Conservation (phyloP, 148 eudicot genomes). For the Cornus kousa region DNA sequence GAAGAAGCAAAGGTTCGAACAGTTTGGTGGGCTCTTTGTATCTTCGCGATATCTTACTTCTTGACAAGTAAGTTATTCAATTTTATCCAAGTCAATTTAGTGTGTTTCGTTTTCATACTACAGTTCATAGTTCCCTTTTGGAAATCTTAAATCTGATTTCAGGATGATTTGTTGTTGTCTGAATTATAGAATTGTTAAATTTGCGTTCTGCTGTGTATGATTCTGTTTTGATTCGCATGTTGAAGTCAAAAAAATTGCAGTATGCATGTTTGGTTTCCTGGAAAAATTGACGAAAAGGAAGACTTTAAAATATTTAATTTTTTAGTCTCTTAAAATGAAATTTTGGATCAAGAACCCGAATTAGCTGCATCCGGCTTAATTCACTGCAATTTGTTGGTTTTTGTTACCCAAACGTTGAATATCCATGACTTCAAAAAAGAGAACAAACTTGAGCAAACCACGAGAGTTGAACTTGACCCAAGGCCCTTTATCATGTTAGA, state of each 20-base stretch:
- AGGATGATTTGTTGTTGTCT: not conserved
- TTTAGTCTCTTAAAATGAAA: not conserved
- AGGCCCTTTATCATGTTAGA: too few species aligned
- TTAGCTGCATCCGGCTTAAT: not conserved
- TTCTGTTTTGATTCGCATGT: not conserved
- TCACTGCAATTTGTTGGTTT: not conserved
- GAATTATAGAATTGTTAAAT: not conserved
- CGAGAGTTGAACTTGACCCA: too few species aligned
- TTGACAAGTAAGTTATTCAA: conserved; percentile 64
- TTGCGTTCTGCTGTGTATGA: not conserved
- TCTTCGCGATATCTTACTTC: conserved; percentile 72
- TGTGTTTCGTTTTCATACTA: not conserved
- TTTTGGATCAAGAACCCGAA: not conserved
- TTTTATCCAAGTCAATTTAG: not conserved
- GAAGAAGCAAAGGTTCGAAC: conserved; percentile 90
- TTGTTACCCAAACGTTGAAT: not conserved
- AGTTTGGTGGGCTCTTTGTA: conserved; percentile 77
- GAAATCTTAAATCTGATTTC: not conserved
- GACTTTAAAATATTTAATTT: not conserved
- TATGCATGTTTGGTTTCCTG: not conserved
- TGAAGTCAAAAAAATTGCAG: not conserved
- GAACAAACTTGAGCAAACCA: too few species aligned
- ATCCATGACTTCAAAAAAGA: not conserved
- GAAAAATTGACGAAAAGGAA: not conserved
- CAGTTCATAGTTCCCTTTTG: not conserved